These are phyloP conservation scores for Nyssa sinensis DNA, from an alignment of 148 eudicot species.

Conservation along the genomic window DNA sequence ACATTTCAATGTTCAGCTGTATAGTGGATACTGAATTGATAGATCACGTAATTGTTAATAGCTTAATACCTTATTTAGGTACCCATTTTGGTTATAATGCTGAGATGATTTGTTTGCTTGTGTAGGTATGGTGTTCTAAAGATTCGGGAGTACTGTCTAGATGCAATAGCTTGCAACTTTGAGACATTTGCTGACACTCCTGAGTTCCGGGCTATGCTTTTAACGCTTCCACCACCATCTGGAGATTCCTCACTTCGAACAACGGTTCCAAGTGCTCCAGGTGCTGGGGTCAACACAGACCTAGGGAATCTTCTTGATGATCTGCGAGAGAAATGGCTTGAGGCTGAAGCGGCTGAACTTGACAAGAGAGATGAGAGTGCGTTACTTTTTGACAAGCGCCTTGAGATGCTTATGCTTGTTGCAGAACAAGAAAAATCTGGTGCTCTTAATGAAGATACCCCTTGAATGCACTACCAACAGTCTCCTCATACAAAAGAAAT, in stretches of 20 bases:
- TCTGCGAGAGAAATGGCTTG: conserved; percentile 94
- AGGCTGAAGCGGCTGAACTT: conserved; percentile 87
- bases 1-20: not conserved
- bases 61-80: not conserved
- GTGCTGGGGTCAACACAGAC: conserved; percentile 55
- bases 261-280: conserved; percentile 96
- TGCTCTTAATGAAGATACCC: not conserved
- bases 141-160: conserved; percentile 89
- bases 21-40: not conserved
- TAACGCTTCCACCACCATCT: conserved; percentile 95
- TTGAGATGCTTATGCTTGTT: conserved; percentile 73
- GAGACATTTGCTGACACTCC: conserved; percentile 82
- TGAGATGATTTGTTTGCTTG: conserved; percentile 6
- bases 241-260: conserved; percentile 93
- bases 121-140: conserved; percentile 84
- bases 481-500: not conserved
- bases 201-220: conserved; percentile 80
- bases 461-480: not conserved
- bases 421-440: conserved; percentile 60
- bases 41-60: not conserved
- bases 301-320: conserved; percentile 86
- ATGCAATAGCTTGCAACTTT: conserved; percentile 78
- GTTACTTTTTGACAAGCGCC: conserved; percentile 75
- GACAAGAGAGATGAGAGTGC: conserved; percentile 95
- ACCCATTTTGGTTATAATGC: not conserved